phyloP scores from a whole-genome alignment of 305 asterid genomes.

The Solanum hybrid region DNA sequence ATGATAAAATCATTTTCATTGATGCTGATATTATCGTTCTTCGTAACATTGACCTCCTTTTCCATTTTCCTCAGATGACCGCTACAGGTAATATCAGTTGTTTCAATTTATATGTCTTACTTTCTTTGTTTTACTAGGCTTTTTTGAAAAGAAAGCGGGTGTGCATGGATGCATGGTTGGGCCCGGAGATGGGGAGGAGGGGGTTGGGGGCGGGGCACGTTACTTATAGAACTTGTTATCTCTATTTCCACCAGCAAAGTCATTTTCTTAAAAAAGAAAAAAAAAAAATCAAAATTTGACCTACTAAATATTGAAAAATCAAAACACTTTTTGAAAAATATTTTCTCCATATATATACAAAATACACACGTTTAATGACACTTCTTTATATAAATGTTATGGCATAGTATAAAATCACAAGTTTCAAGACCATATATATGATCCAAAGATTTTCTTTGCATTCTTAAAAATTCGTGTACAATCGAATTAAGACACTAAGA shows the following conservation, averaged over 20 bases:
- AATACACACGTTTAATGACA: neutral
- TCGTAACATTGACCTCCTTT: constrained; percentile 56
- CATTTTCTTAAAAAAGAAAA: neutral
- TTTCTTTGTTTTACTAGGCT: neutral
- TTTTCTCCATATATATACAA: neutral
- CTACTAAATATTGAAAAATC: neutral
- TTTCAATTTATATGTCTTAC: neutral
- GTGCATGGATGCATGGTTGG: neutral
- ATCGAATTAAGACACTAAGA: neutral
- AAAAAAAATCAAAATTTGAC: neutral
- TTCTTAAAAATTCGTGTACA: neutral
- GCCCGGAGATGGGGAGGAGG: neutral
- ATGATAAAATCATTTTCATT: constrained; percentile 62
- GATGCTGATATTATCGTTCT: constrained; percentile 64
- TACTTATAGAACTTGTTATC: neutral
- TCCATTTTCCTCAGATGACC: constrained; percentile 68
- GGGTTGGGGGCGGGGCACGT: neutral
- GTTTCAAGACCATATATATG: neutral
- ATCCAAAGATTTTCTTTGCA: neutral
- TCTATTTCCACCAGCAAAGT: neutral
- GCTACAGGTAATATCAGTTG: constrained; percentile 17
- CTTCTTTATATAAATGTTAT: neutral
- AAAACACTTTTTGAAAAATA: neutral
- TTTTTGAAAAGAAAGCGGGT: neutral
- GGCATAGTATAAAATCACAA: neutral